These are phyloP conservation scores for Ensete glaucum DNA, from an alignment of 176 grass and related monocot species.

Conservation along the genomic window DNA sequence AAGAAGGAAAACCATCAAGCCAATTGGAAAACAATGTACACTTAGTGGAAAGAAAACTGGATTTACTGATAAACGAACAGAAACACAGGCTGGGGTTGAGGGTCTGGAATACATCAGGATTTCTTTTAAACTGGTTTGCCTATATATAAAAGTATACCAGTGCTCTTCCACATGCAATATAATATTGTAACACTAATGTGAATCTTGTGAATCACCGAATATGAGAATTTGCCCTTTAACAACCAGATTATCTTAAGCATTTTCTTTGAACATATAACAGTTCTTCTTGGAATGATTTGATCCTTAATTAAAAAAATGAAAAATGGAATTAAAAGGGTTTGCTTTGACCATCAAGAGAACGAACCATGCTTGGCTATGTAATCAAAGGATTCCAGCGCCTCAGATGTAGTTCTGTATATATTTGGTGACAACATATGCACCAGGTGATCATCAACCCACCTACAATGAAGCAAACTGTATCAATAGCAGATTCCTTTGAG, in stretches of 20 bases:
- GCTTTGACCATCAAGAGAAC: neutral
- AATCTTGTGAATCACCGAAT: neutral
- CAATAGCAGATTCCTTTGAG: neutral
- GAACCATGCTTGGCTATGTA: conserved; percentile 89
- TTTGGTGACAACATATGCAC: conserved; percentile 90
- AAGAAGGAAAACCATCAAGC: no score
- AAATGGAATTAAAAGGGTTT: neutral
- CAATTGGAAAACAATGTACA: no score
- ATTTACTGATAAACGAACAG: no score
- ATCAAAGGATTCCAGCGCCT: conserved; percentile 95
- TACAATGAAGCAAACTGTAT: conserved; percentile 25
- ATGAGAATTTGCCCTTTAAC: neutral
- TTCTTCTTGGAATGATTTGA: no score
- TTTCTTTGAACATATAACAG: neutral
- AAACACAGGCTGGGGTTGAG: no score
- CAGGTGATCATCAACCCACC: conserved; percentile 93
- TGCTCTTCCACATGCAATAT: neutral
- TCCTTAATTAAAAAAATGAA: no score
- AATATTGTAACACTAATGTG: neutral
- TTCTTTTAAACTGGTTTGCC: no score
- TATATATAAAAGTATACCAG: neutral
- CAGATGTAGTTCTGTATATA: conserved; percentile 79
- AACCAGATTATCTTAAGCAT: neutral
- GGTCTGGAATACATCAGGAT: no score
- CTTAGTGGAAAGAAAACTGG: no score